These are phyloP conservation scores for Adiantum capillusveneris DNA, from an alignment of 75 land plant species.

Conservation along the genomic window DNA sequence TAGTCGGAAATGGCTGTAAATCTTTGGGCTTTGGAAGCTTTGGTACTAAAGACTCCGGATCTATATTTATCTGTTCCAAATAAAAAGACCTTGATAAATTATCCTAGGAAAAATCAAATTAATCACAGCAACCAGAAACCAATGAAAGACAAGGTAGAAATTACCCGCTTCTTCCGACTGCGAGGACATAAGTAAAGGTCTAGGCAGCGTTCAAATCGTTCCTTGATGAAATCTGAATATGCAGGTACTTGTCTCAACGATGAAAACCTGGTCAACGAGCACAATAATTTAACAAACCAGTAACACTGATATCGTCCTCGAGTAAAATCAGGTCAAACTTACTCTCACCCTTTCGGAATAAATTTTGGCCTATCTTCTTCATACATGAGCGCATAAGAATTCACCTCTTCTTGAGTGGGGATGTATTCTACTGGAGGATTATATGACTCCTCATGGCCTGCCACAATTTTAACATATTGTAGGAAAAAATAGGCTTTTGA, in stretches of 20 bases:
- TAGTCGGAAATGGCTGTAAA: slow-evolving; percentile 75
- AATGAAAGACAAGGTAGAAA: slow-evolving; percentile 4
- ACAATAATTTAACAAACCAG: background rate
- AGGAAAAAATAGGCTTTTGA: too few species aligned
- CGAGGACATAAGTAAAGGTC: slow-evolving; percentile 93
- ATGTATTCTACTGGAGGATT: slow-evolving; percentile 92
- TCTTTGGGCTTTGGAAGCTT: slow-evolving; percentile 91
- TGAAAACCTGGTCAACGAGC: slow-evolving; percentile 36
- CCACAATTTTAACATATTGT: background rate
- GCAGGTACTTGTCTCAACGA: slow-evolving; percentile 85
- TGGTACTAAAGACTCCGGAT: slow-evolving; percentile 91
- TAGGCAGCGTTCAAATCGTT: slow-evolving; percentile 81
- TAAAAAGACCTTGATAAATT: too few species aligned
- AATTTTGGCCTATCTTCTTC: slow-evolving; percentile 98
- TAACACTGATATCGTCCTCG: too few species aligned
- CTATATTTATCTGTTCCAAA: slow-evolving; percentile 60
- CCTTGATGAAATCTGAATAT: slow-evolving; percentile 71
- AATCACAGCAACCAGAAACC: background rate
- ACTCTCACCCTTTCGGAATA: slow-evolving; percentile 47
- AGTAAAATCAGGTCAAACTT: too few species aligned
- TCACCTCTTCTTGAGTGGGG: slow-evolving; percentile 93
- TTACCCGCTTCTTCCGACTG: slow-evolving; percentile 79
- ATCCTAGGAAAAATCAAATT: background rate
- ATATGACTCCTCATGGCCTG: slow-evolving; percentile 96
- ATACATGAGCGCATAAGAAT: slow-evolving; percentile 77